Evolutionary conservation across 2,329 filamentous ascomycete species (phyloP).

Genomic region (Colletotrichum navitas): DNA sequence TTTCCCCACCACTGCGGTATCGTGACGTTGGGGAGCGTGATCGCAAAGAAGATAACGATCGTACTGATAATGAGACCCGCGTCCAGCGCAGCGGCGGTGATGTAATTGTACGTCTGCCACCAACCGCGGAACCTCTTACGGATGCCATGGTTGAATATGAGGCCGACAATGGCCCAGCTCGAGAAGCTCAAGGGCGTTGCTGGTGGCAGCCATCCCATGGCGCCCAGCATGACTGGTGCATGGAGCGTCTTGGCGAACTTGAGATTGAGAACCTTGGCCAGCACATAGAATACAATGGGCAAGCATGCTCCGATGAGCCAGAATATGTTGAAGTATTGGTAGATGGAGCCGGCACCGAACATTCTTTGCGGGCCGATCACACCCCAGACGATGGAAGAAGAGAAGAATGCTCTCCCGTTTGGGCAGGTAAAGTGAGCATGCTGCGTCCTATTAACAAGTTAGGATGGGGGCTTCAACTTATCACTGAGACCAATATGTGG

Average conservation of each 20-base stretch:
- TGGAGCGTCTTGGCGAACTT: slow-evolving; percentile 63
- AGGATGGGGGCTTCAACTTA: not conserved
- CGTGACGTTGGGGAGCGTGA: slow-evolving; percentile 51
- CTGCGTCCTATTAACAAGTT: slow-evolving; percentile 55
- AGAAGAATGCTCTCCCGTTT: slow-evolving; percentile 61
- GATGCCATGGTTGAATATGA: slow-evolving; percentile 70
- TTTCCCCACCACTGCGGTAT: slow-evolving; percentile 64
- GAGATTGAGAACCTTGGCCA: slow-evolving; percentile 47
- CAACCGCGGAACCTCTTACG: slow-evolving; percentile 66
- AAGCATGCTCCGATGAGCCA: slow-evolving; percentile 60
- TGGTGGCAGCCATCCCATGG: slow-evolving; percentile 66
- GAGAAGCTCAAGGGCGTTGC: slow-evolving; percentile 72
- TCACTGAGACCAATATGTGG: not conserved
- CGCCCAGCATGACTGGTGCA: slow-evolving; percentile 70
- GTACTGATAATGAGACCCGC: slow-evolving; percentile 55
- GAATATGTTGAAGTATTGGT: slow-evolving; percentile 42
- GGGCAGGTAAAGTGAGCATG: slow-evolving; percentile 56
- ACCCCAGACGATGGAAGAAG: slow-evolving; percentile 68
- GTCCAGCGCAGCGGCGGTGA: slow-evolving; percentile 56
- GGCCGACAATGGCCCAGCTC: slow-evolving; percentile 68
- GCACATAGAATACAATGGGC: slow-evolving; percentile 62
- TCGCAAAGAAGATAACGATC: slow-evolving; percentile 48
- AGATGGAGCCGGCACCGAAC: slow-evolving; percentile 59
- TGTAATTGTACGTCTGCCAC: slow-evolving; percentile 65
- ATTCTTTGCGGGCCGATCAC: slow-evolving; percentile 68